Percentiles rank a stretch among this genome's conserved stretches.
phyloP scores from a whole-genome alignment of 805 yeast species.

The Pichia ethanolica region DNA sequence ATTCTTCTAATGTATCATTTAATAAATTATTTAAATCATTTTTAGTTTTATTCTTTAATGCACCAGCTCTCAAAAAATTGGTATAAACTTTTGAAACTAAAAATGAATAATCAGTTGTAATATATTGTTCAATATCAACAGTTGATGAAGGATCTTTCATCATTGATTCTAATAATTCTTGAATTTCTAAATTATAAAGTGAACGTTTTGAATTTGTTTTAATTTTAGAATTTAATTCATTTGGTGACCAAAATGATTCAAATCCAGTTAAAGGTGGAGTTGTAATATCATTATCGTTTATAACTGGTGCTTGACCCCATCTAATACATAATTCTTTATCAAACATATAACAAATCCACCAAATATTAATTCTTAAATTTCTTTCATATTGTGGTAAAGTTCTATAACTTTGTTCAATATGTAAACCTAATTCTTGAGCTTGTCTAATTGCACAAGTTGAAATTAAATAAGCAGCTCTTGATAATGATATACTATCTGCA shows the following conservation, averaged over 20 bases:
- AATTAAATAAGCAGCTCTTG: conserved; percentile 36
- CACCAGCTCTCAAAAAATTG: conserved; percentile 24
- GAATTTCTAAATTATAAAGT: conserved; percentile 4
- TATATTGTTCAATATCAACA: conserved; percentile 11
- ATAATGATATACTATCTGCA: conserved; percentile 25
- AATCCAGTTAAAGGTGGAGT: conserved; percentile 23
- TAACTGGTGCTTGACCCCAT: conserved; percentile 42
- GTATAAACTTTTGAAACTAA: conserved; percentile 22
- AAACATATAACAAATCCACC: conserved; percentile 42
- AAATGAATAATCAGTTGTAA: conserved; percentile 19
- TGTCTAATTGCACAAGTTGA: conserved; percentile 41
- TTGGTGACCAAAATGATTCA: conserved; percentile 18
- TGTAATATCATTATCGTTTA: conserved; percentile 34
- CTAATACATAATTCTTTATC: conserved; percentile 41
- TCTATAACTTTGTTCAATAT: conserved; percentile 38
- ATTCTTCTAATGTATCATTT: conserved; percentile 14
- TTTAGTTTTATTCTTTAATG: conserved; percentile 15
- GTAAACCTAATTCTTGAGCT: conserved; percentile 53
- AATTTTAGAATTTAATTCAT: not conserved
- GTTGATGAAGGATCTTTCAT: not conserved
- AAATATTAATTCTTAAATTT: conserved; percentile 33
- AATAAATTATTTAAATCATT: conserved; percentile 13
- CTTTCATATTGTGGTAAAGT: conserved; percentile 32
- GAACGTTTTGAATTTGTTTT: conserved; percentile 5
- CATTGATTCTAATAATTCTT: conserved; percentile 7